Conservation (phyloP, 768 basidiomycete genomes). For the Suillus placidus region DNA sequence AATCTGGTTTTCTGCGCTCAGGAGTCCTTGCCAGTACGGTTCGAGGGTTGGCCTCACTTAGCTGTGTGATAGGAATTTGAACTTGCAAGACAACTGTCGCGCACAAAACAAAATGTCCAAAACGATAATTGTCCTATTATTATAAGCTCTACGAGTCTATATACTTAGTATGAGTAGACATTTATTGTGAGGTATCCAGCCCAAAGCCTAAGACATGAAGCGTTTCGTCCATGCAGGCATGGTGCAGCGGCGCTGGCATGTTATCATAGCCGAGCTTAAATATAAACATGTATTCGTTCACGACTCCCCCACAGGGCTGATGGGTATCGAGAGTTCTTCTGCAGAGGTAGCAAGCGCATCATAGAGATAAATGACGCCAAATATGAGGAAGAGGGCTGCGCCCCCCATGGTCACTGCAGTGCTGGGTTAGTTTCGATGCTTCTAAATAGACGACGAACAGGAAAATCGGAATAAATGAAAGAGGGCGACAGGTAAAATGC, state of each 20-base stretch:
- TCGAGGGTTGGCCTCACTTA: not conserved
- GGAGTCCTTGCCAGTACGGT: no score
- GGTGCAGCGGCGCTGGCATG: not conserved
- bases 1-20: no score
- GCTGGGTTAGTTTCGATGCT: not conserved
- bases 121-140: not conserved
- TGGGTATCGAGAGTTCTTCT: constrained; percentile 24
- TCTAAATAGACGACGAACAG: constrained; percentile 51
- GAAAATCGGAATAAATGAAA: constrained; percentile 64
- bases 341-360: constrained; percentile 48
- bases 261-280: not conserved
- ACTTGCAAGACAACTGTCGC: not conserved
- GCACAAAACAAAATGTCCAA: not conserved
- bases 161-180: not conserved
- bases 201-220: not conserved
- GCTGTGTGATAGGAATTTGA: not conserved
- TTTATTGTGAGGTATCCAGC: not conserved
- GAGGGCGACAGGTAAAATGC: constrained; percentile 61
- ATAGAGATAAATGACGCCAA: constrained; percentile 78
- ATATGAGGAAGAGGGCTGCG: constrained; percentile 80
- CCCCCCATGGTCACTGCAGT: constrained; percentile 81
- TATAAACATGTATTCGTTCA: not conserved
- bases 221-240: not conserved
- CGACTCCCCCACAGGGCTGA: not conserved
- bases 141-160: not conserved